Percentiles rank a stretch among this genome's conserved stretches.
Evolutionary conservation across 148 eudicot genomes (phyloP).

Genomic region (Chenopodium suecicum): DNA sequence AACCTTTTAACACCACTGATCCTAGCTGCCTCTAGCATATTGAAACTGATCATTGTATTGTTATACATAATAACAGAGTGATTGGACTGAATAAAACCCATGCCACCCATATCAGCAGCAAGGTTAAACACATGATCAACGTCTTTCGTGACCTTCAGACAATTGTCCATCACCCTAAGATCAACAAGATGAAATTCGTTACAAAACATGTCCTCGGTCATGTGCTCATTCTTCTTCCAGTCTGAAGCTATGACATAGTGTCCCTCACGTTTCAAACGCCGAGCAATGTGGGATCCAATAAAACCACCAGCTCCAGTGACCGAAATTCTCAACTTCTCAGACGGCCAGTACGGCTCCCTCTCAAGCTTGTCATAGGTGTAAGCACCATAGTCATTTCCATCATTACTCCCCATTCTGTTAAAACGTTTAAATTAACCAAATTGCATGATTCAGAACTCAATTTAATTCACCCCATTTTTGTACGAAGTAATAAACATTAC

Average conservation of each 20-base stretch:
- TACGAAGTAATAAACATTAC: neutral
- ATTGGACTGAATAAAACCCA: constrained; percentile 60
- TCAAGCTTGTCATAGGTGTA: constrained; percentile 57
- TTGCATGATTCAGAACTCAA: constrained; percentile 1
- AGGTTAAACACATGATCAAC: constrained; percentile 62
- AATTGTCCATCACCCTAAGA: constrained; percentile 61
- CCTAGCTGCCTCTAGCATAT: constrained; percentile 63
- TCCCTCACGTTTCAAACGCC: constrained; percentile 53
- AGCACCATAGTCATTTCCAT: constrained; percentile 41
- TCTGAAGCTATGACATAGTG: constrained; percentile 57
- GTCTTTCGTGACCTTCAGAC: constrained; percentile 49
- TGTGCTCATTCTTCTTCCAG: constrained; percentile 64
- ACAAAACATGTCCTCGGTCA: constrained; percentile 62
- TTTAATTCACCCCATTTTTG: neutral
- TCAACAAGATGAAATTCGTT: constrained; percentile 58
- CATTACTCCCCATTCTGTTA: constrained; percentile 47
- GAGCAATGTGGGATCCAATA: constrained; percentile 56
- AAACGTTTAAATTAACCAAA: constrained; percentile 1
- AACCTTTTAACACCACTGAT: constrained; percentile 55
- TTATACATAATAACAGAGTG: constrained; percentile 58
- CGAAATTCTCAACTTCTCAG: constrained; percentile 49
- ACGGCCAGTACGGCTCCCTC: constrained; percentile 54
- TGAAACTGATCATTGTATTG: constrained; percentile 61
- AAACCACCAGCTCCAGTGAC: constrained; percentile 63
- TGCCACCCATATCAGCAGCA: constrained; percentile 66